These are phyloP conservation scores for Marchantia paleacea DNA, from an alignment of 225 moss, liverwort and hornwort genomes.

Conservation along the genomic window DNA sequence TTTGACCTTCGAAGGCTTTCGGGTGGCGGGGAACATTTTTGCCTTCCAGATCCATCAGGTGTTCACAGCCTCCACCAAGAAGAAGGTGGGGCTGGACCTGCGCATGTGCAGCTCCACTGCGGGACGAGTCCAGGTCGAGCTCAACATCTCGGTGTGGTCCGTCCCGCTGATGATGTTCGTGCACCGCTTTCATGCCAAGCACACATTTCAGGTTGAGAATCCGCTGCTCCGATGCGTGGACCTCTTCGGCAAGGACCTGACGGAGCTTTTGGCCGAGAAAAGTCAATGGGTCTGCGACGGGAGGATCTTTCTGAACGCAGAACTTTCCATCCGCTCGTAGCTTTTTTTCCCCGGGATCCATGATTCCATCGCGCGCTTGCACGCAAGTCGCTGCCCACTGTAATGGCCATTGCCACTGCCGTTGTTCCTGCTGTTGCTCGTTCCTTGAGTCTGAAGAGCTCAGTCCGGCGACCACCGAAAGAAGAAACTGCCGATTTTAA, in stretches of 20 bases:
- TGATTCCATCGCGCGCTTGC: too few relatives aligned
- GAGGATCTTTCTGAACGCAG: conserved; percentile 13
- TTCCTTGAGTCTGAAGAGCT: too few relatives aligned
- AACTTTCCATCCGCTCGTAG: conserved; percentile 10
- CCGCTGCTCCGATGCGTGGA: conserved; percentile 14
- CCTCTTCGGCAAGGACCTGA: conserved; percentile 19
- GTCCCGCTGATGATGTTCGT: conserved; percentile 9
- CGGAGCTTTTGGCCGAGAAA: conserved; percentile 13
- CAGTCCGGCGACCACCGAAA: too few relatives aligned
- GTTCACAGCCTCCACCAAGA: not conserved
- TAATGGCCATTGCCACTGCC: too few relatives aligned
- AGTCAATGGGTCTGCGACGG: conserved; percentile 19
- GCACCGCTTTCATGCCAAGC: conserved; percentile 20
- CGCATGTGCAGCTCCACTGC: conserved; percentile 10
- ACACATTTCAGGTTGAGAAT: conserved; percentile 23
- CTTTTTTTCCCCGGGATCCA: too few relatives aligned
- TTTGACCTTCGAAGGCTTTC: conserved; percentile 14
- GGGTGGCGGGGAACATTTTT: conserved; percentile 9
- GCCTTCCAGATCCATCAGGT: conserved; percentile 20
- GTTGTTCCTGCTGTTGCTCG: too few relatives aligned
- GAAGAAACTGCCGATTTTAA: too few relatives aligned
- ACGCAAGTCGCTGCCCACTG: too few relatives aligned
- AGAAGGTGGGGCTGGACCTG: conserved; percentile 16
- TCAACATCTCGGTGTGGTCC: conserved; percentile 17
- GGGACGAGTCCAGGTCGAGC: conserved; percentile 14